Percentiles rank a stretch among this genome's conserved stretches.
These are phyloP conservation scores for Cercospora janseana DNA, from an alignment of 2,329 filamentous ascomycete species.

Conservation along the genomic window DNA sequence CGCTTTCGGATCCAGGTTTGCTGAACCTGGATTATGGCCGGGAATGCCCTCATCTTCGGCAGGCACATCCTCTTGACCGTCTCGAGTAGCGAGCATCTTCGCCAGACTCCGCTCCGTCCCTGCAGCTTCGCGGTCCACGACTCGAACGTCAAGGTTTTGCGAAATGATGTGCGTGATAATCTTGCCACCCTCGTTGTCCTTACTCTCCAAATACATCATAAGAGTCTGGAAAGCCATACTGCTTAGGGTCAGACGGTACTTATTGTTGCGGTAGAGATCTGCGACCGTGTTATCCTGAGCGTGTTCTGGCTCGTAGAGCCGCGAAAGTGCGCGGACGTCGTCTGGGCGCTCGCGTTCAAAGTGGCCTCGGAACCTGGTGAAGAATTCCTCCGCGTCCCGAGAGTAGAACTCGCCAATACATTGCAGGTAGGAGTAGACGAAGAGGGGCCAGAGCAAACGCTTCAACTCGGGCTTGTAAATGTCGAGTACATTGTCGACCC, in stretches of 20 bases:
- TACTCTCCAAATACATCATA: constrained; percentile 85
- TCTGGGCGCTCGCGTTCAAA: constrained; percentile 79
- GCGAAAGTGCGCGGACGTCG: constrained; percentile 72
- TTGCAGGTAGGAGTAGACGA: constrained; percentile 87
- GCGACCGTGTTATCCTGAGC: constrained; percentile 72
- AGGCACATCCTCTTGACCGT: constrained; percentile 56
- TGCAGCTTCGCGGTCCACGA: constrained; percentile 55
- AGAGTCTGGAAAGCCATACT: constrained; percentile 78
- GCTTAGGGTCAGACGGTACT: constrained; percentile 87
- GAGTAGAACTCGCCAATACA: constrained; percentile 70
- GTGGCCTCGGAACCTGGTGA: constrained; percentile 62
- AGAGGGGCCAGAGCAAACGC: constrained; percentile 87
- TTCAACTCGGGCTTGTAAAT: constrained; percentile 92
- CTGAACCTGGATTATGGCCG: constrained; percentile 64
- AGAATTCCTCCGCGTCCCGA: constrained; percentile 71
- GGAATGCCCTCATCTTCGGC: constrained; percentile 68
- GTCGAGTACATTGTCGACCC: constrained; percentile 89
- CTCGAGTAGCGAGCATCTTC: constrained; percentile 56
- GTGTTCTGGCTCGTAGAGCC: constrained; percentile 74
- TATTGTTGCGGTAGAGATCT: constrained; percentile 78
- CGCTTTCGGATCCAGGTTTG: constrained; percentile 58
- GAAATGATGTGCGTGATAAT: constrained; percentile 73
- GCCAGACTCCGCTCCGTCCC: constrained; percentile 60
- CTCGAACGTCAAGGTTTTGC: constrained; percentile 58
- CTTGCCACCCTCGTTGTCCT: constrained; percentile 74